Evolutionary conservation across 768 basidiomycete species (phyloP), one percentile per base, ranked within the genome.

Genomic region (Boletales sp.): DNA sequence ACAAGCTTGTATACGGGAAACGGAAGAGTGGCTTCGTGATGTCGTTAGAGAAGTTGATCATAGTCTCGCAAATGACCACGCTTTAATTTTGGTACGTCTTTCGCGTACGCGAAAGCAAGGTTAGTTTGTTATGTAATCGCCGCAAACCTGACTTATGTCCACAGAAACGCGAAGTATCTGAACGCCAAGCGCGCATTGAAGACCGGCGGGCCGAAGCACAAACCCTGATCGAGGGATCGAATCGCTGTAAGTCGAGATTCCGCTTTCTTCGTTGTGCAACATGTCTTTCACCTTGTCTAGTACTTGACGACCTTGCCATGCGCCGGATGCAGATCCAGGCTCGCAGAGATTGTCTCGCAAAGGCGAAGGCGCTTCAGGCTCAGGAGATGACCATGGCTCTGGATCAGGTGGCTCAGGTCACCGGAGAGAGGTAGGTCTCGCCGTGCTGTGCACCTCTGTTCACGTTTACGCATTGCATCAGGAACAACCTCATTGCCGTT

Each of bases 141-240:
- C 60, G 62, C 44, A 58, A 46, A 41, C 55, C 49, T 59, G 49
- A 64, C 37, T 64, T 34, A 57, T 51, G 60, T 54, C 39, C 18
- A 36, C 67, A 90, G 89, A 77, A 72, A 56, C 83, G 87, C 37
- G 83, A 90, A 65, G 71, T 82, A 43, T 82, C 80, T 38, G 82
- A 90, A 65, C 79, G 83, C 34, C 73, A 84, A 59, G 74, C 75
- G 51, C 75, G 72, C 55, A 66, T 89, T 25, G 70, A 73, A 41
- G 75, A 75, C 58, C 67, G 84, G n/a, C 67, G 71, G 52, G 70
- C 71, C 39, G 69, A 77, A 58, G 70, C 70, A 38, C 65, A 62
- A 14, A 62, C 60, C 7, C 73, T 83, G 21, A 66, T 76, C 31
- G 71, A 74, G 46, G 63, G 67, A 53, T 73, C 72, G 36, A 64